Conservation (phyloP, 805 yeast genomes). For the Barnettozyma sp. region DNA sequence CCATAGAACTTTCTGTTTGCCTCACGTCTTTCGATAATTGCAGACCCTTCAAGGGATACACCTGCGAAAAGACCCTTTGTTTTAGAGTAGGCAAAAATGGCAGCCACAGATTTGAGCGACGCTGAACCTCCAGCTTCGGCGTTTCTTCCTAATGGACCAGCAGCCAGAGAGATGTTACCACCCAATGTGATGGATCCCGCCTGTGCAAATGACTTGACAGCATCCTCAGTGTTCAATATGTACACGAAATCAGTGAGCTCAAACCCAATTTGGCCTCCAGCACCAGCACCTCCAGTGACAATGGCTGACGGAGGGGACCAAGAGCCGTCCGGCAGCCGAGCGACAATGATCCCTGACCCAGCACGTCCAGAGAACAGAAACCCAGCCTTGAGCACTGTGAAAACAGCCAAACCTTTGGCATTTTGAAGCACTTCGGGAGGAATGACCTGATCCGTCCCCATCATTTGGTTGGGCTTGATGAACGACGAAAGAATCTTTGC, state of each 20-base stretch:
- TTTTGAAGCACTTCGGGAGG: constrained; percentile 82
- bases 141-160: constrained; percentile 95
- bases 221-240: constrained; percentile 77
- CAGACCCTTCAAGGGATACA: constrained; percentile 94
- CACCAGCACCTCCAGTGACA: constrained; percentile 96
- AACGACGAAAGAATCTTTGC: constrained; percentile 87
- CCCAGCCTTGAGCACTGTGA: constrained; percentile 96
- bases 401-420: constrained; percentile 87
- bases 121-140: constrained; percentile 98
- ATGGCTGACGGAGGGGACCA: constrained; percentile 99
- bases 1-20: constrained; percentile 96
- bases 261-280: constrained; percentile 96
- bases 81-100: constrained; percentile 89
- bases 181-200: constrained; percentile 92
- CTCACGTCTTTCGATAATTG: constrained; percentile 92
- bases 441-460: constrained; percentile 82
- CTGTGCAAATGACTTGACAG: constrained; percentile 91
- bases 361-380: constrained; percentile 95
- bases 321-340: constrained; percentile 86
- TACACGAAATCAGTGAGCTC: constrained; percentile 95
- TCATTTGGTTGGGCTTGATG: constrained; percentile 88
- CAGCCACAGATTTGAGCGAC: constrained; percentile 77
- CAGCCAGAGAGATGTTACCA: constrained; percentile 91
- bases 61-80: constrained; percentile 97
- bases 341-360: constrained; percentile 93